phyloP scores from a whole-genome alignment of 257 asterid genomes.

The Ophiorrhiza pumila region DNA sequence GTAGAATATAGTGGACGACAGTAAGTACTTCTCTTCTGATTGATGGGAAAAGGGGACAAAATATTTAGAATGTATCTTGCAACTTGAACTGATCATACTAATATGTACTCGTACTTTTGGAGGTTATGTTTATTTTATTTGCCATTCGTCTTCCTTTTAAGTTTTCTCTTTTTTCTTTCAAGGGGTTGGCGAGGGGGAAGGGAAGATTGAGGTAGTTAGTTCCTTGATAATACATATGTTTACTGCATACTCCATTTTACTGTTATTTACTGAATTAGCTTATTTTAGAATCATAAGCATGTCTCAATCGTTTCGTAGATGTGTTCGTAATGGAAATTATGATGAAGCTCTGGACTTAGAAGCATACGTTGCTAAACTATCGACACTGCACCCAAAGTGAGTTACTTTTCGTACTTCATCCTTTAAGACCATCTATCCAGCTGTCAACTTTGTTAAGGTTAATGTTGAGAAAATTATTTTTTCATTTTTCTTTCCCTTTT shows the following conservation, averaged over 20 bases:
- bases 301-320: constrained; percentile 45
- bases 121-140: background rate
- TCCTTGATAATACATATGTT: background rate
- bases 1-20: background rate
- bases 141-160: background rate
- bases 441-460: constrained; percentile 17
- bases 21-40: background rate
- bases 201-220: background rate
- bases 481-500: constrained; percentile 22
- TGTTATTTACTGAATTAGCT: background rate
- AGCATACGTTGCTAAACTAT: constrained; percentile 87
- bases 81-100: background rate
- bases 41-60: background rate
- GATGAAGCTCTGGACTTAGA: constrained; percentile 98
- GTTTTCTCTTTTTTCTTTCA: background rate
- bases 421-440: constrained; percentile 18
- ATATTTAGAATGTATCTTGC: background rate
- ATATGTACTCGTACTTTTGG: background rate
- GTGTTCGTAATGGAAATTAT: constrained; percentile 92
- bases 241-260: constrained; percentile 1
- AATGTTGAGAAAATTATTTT: background rate
- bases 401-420: constrained; percentile 33
- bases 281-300: constrained; percentile 8
- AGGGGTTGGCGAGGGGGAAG: background rate
- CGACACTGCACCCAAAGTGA: constrained; percentile 94